These are phyloP conservation scores for Mallotus nudiflorus DNA, from an alignment of 345 rosid species.

Conservation along the genomic window DNA sequence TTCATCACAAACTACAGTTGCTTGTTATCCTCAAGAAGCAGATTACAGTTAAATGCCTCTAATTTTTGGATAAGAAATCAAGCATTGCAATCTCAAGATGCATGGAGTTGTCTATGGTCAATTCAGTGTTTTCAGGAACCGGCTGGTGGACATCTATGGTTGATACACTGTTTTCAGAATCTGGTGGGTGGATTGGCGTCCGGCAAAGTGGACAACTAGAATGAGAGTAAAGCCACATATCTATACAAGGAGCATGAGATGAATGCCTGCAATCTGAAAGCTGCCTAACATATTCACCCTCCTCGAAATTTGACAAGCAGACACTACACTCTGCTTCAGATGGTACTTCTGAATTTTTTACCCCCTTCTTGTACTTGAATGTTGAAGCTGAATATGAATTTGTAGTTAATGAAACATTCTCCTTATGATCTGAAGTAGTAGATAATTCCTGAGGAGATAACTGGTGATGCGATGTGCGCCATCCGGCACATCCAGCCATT, in stretches of 20 bases:
- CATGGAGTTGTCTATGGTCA: slow-evolving; percentile 13
- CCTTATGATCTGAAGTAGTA: background rate
- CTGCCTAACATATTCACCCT: slow-evolving; percentile 33
- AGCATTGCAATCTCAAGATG: background rate
- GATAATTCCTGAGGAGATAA: slow-evolving; percentile 1
- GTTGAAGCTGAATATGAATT: slow-evolving; percentile 14
- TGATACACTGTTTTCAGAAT: background rate
- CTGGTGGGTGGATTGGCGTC: slow-evolving; percentile 17
- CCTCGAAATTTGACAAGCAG: slow-evolving; percentile 41
- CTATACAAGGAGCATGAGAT: slow-evolving; percentile 41
- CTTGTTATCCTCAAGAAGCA: slow-evolving; percentile 2
- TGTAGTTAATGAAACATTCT: background rate
- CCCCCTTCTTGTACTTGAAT: slow-evolving; percentile 11
- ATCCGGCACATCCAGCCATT: slow-evolving; percentile 25
- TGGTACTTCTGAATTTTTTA: slow-evolving; percentile 3
- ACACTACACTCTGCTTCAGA: slow-evolving; percentile 25
- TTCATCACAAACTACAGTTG: background rate
- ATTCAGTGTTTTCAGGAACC: too few species aligned
- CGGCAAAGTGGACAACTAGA: slow-evolving; percentile 43
- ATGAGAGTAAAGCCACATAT: slow-evolving; percentile 46
- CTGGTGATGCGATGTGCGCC: background rate
- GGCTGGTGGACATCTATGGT: too few species aligned
- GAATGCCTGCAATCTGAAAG: slow-evolving; percentile 39
- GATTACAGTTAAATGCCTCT: background rate
- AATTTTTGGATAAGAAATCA: background rate